Evolutionary conservation across 805 yeast species (phyloP).

Genomic region (Ogataea naganishii): DNA sequence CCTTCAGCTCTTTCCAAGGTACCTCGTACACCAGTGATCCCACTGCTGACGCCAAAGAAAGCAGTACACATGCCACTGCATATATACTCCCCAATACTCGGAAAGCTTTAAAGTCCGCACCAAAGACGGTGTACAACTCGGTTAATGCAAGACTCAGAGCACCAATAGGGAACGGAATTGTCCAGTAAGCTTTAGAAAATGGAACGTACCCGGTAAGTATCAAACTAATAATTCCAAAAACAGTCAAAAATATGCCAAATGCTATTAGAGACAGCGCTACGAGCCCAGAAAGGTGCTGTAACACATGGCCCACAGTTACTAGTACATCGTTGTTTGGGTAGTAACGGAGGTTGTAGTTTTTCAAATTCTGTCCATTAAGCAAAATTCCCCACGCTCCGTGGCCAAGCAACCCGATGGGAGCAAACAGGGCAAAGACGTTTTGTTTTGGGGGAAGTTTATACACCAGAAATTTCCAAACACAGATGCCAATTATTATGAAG

Average conservation of each 20-base stretch:
- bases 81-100: constrained; percentile 55
- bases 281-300: constrained; percentile 7
- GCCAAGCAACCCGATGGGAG: constrained; percentile 78
- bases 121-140: constrained; percentile 38
- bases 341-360: constrained; percentile 7
- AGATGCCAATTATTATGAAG: constrained; percentile 43
- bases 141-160: constrained; percentile 58
- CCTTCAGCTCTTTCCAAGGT: constrained; percentile 13
- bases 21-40: constrained; percentile 24
- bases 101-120: constrained; percentile 37
- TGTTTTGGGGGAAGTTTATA: constrained; percentile 48
- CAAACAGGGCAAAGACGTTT: constrained; percentile 50
- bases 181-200: constrained; percentile 58
- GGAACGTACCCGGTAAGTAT: constrained; percentile 21
- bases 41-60: constrained; percentile 29
- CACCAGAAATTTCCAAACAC: constrained; percentile 50
- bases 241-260: constrained; percentile 27
- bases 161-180: constrained; percentile 80
- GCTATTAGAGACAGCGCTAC: constrained; percentile 11
- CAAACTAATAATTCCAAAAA: constrained; percentile 29
- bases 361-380: constrained; percentile 16
- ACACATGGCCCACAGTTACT: constrained; percentile 5
- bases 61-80: constrained; percentile 39
- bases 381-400: constrained; percentile 69
- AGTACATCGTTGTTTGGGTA: constrained; percentile 1